Evolutionary conservation across 2,329 filamentous ascomycete species (phyloP).

Genomic region (Periconia digitata): DNA sequence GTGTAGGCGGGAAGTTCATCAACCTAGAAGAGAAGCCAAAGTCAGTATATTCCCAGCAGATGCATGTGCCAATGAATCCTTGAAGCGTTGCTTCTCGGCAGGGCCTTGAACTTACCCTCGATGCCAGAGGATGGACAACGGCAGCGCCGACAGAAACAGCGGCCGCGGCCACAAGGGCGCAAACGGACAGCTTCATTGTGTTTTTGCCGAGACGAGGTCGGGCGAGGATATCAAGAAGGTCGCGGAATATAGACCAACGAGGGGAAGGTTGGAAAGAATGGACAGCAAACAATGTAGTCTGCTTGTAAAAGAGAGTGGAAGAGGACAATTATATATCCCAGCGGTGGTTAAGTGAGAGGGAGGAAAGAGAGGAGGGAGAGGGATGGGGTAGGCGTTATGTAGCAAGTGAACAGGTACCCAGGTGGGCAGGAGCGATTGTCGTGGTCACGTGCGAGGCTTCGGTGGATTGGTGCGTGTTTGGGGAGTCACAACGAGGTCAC

Average conservation of each 20-base stretch:
- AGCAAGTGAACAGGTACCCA: neutral
- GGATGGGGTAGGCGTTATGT: neutral
- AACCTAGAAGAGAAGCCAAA: too few species aligned
- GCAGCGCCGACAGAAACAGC: constrained; percentile 3
- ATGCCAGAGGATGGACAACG: too few species aligned
- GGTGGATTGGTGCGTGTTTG: neutral
- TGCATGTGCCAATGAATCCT: too few species aligned
- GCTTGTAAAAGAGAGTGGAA: too few species aligned
- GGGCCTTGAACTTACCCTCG: too few species aligned
- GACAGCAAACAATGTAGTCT: too few species aligned
- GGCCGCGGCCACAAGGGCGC: constrained; percentile 25
- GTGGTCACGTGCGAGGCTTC: neutral
- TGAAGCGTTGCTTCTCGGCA: too few species aligned
- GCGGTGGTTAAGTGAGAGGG: neutral
- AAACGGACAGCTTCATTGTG: constrained; percentile 26
- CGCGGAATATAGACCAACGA: too few species aligned
- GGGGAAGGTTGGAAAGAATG: too few species aligned
- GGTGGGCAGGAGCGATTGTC: neutral
- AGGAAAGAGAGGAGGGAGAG: neutral
- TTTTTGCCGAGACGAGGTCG: too few species aligned
- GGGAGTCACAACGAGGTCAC: neutral
- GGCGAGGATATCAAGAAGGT: too few species aligned
- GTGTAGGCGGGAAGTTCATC: constrained; percentile 25
- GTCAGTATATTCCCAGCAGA: too few species aligned
- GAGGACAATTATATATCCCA: neutral